phyloP scores from a whole-genome alignment of 2,329 filamentous ascomycete species.

The Penicillium palitans region DNA sequence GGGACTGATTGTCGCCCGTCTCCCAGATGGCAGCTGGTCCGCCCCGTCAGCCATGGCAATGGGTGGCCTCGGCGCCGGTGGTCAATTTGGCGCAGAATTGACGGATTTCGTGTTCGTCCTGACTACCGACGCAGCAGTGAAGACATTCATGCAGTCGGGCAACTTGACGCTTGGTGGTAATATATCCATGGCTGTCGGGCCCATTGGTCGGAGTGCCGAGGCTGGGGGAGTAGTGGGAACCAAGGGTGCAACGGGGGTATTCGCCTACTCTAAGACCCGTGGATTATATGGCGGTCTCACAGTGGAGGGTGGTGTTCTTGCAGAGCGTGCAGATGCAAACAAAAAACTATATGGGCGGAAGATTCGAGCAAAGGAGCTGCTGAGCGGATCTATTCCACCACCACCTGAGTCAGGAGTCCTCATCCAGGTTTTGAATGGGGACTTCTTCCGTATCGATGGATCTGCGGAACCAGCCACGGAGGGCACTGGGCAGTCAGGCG shows the following conservation, averaged over 20 bases:
- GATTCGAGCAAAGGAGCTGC: conserved; percentile 75
- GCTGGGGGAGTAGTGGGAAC: conserved; percentile 91
- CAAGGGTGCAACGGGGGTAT: conserved; percentile 83
- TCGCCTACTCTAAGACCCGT: conserved; percentile 96
- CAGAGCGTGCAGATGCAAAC: conserved; percentile 93
- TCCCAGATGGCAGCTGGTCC: conserved; percentile 50
- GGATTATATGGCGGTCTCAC: conserved; percentile 92
- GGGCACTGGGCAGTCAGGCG: background rate
- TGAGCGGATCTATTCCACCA: conserved; percentile 73
- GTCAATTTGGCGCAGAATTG: conserved; percentile 52
- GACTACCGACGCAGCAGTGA: conserved; percentile 84
- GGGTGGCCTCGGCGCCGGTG: conserved; percentile 50
- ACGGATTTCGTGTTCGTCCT: conserved; percentile 89
- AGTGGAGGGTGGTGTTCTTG: conserved; percentile 85
- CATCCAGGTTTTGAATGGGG: conserved; percentile 71
- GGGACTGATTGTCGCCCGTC: conserved; percentile 50
- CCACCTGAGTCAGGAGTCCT: conserved; percentile 80
- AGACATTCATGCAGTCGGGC: conserved; percentile 87
- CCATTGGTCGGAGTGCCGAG: conserved; percentile 90
- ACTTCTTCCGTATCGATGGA: background rate
- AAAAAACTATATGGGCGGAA: conserved; percentile 88
- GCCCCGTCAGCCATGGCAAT: conserved; percentile 52
- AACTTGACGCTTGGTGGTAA: conserved; percentile 92
- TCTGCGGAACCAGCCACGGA: background rate
- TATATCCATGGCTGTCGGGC: conserved; percentile 92